A percentile compares a stretch with the other conserved stretches of the same genome.
phyloP scores from a whole-genome alignment of 805 yeast genomes.

The Cyberlindnera mississippiensis region DNA sequence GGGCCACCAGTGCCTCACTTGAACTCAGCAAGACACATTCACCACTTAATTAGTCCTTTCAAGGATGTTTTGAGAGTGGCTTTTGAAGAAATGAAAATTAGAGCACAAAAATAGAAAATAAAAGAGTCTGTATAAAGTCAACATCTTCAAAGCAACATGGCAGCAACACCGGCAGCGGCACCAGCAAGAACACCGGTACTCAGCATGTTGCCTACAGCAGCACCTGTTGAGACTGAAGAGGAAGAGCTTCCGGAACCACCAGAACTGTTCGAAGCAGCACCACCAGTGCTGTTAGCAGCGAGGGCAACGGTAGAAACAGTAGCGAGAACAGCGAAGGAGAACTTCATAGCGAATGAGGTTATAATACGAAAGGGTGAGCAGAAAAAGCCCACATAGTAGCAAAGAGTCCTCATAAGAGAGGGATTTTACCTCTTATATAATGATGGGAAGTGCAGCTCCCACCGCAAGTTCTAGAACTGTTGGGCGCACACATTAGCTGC shows the following conservation, averaged over 20 bases:
- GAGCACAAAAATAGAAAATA: too few species aligned
- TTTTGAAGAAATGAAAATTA: too few species aligned
- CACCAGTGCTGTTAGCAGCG: not conserved
- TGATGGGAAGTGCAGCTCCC: too few species aligned
- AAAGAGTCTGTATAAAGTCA: too few species aligned
- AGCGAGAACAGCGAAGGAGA: slow-evolving; percentile 5
- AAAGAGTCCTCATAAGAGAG: too few species aligned
- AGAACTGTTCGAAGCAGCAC: slow-evolving; percentile 1
- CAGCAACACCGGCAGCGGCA: slow-evolving; percentile 23
- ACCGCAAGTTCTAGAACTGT: too few species aligned
- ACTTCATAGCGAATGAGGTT: slow-evolving; percentile 3
- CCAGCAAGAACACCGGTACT: slow-evolving; percentile 18
- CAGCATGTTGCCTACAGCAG: slow-evolving; percentile 15
- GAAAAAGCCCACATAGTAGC: too few species aligned
- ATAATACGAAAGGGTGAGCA: not conserved
- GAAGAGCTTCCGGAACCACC: slow-evolving; percentile 3
- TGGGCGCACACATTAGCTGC: too few species aligned
- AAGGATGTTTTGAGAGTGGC: too few species aligned
- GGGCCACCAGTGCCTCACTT: too few species aligned
- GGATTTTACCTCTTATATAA: too few species aligned
- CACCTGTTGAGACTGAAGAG: slow-evolving; percentile 20
- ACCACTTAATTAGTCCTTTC: too few species aligned
- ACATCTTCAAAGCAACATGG: slow-evolving; percentile 18
- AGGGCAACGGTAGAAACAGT: slow-evolving; percentile 1
- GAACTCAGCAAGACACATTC: not conserved